Evolutionary conservation across 495 filamentous ascomycete species (phyloP).

Genomic region (Cercophora newfieldiana): DNA sequence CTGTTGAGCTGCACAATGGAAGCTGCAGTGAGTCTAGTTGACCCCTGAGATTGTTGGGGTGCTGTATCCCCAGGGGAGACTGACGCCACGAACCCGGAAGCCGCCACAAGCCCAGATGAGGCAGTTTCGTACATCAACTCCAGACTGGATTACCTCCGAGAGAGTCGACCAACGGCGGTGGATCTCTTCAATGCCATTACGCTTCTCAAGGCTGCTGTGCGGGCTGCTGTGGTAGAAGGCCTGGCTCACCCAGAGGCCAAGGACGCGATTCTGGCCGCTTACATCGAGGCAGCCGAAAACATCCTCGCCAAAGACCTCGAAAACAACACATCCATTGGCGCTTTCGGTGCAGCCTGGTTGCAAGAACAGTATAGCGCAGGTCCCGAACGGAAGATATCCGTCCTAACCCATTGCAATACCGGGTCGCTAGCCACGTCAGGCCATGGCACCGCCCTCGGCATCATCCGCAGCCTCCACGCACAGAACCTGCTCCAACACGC

Average conservation of each 20-base stretch:
- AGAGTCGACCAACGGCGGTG: slow-evolving; percentile 88
- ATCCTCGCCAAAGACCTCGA: slow-evolving; percentile 86
- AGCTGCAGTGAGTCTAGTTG: slow-evolving; percentile 43
- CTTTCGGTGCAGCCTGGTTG: slow-evolving; percentile 83
- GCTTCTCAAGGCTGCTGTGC: slow-evolving; percentile 66
- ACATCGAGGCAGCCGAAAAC: slow-evolving; percentile 74
- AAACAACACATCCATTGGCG: slow-evolving; percentile 84
- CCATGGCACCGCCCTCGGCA: slow-evolving; percentile 92
- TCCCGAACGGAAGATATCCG: slow-evolving; percentile 55
- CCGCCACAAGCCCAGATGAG: slow-evolving; percentile 52
- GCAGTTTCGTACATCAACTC: slow-evolving; percentile 64
- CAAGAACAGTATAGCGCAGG: slow-evolving; percentile 43
- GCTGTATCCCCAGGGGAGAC: neutral
- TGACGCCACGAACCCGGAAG: slow-evolving; percentile 9
- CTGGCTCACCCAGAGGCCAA: slow-evolving; percentile 36
- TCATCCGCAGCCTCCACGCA: slow-evolving; percentile 80
- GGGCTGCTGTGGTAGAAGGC: slow-evolving; percentile 34
- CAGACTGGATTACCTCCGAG: slow-evolving; percentile 78
- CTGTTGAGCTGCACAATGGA: slow-evolving; percentile 66
- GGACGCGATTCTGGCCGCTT: slow-evolving; percentile 58
- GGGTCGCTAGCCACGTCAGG: slow-evolving; percentile 96
- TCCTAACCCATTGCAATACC: slow-evolving; percentile 96
- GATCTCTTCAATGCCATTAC: slow-evolving; percentile 87
- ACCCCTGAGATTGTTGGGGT: neutral
- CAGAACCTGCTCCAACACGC: slow-evolving; percentile 67